Conservation (phyloP, 139 green algal species). For the Spirogloea muscicola region DNA sequence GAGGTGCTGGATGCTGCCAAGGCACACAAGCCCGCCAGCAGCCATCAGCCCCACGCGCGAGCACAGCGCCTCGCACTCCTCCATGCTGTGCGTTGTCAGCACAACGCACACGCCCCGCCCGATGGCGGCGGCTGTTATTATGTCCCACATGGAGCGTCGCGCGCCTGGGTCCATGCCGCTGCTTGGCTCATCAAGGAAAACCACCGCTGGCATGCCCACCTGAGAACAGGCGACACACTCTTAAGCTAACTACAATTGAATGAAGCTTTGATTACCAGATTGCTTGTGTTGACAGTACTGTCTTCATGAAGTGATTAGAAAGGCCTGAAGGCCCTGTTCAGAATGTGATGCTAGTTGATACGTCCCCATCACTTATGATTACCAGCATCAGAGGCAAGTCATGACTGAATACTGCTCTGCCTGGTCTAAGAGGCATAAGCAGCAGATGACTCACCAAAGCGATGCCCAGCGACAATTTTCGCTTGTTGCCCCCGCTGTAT, state of each 20-base stretch:
- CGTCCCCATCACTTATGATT: too few species aligned
- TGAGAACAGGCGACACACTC: too few species aligned
- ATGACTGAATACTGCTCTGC: too few species aligned
- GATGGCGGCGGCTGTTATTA: constrained; percentile 56
- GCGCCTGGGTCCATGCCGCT: constrained; percentile 78
- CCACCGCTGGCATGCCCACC: constrained; percentile 19
- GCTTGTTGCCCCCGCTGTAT: constrained; percentile 54
- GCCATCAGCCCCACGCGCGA: constrained; percentile 80
- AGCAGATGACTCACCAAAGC: constrained; percentile 49
- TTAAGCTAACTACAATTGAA: too few species aligned
- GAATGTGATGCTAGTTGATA: too few species aligned
- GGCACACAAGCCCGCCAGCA: constrained; percentile 63
- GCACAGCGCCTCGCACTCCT: constrained; percentile 89
- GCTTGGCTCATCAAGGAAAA: constrained; percentile 43
- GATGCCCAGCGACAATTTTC: constrained; percentile 59
- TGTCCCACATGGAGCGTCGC: constrained; percentile 86
- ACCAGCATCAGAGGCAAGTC: too few species aligned
- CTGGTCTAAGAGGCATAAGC: too few species aligned
- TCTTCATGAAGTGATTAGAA: too few species aligned
- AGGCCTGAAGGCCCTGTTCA: too few species aligned
- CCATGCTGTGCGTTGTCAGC: constrained; percentile 84
- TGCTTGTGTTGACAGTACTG: too few species aligned
- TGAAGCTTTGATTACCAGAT: too few species aligned
- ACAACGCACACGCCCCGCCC: constrained; percentile 59
- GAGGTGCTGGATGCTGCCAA: constrained; percentile 80